Evolutionary conservation across 352 stramenopile genomes (phyloP).

Genomic region (Phytophthora litchii): DNA sequence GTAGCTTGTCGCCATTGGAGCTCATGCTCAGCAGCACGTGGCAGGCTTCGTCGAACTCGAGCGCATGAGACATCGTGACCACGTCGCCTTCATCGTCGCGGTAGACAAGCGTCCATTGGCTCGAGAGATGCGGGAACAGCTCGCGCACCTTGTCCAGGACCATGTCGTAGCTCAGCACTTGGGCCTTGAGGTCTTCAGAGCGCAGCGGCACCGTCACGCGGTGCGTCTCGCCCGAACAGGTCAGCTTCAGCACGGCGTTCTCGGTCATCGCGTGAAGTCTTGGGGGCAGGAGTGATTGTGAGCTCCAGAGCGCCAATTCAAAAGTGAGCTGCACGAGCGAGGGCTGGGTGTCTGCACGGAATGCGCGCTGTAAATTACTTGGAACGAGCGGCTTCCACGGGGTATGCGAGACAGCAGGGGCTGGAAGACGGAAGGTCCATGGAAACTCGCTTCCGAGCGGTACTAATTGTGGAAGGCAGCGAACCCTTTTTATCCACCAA

Average conservation of each 20-base stretch:
- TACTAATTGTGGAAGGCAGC: conserved; percentile 2
- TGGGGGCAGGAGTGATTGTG: conserved; percentile 17
- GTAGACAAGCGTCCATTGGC: conserved; percentile 65
- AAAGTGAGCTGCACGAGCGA: conserved; percentile 25
- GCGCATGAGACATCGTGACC: conserved; percentile 56
- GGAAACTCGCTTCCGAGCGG: background rate
- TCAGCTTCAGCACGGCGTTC: conserved; percentile 63
- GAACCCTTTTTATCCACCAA: conserved; percentile 19
- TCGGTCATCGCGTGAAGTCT: conserved; percentile 17
- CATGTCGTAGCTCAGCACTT: conserved; percentile 48
- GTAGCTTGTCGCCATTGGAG: conserved; percentile 16
- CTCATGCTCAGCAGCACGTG: conserved; percentile 49
- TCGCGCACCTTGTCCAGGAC: conserved; percentile 48
- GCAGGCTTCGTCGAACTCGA: conserved; percentile 64
- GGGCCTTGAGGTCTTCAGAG: conserved; percentile 11
- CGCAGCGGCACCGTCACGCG: conserved; percentile 40
- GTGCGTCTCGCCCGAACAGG: conserved; percentile 53
- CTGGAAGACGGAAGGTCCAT: background rate
- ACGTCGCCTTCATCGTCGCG: conserved; percentile 74
- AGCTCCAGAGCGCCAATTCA: conserved; percentile 19
- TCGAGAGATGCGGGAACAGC: conserved; percentile 37
- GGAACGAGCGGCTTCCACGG: background rate
- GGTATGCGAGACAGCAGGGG: conserved; percentile 9
- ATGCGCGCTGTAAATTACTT: background rate
- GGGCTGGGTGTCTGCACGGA: conserved; percentile 21